Percentiles rank a stretch among this genome's conserved stretches.
Conservation (phyloP, 441 rosid genomes). For the Erodium texanum region DNA sequence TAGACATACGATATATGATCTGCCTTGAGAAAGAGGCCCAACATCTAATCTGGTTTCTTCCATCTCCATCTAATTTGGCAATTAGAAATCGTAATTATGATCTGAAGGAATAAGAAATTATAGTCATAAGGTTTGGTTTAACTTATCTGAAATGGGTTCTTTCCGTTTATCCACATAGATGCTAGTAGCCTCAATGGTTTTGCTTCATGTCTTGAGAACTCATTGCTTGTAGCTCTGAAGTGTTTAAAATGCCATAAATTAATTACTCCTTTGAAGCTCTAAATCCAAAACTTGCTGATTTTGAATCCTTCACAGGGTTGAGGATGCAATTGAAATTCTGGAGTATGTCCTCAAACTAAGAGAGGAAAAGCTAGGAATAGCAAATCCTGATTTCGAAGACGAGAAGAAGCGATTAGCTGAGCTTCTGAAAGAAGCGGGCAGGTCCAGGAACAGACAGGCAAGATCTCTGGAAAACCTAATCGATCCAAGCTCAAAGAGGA, state of each 20-base stretch:
- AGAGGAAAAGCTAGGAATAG: not conserved
- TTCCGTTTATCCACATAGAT: too few species aligned
- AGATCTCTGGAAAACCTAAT: not conserved
- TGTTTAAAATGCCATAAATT: too few species aligned
- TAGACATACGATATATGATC: too few species aligned
- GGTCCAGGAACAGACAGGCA: not conserved
- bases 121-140: too few species aligned
- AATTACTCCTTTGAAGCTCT: not conserved
- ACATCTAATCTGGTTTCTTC: too few species aligned
- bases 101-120: too few species aligned
- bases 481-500: not conserved
- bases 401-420: not conserved
- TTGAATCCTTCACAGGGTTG: not conserved
- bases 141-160: too few species aligned
- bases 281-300: not conserved
- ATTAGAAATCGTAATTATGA: too few species aligned
- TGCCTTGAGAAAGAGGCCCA: too few species aligned
- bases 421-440: not conserved
- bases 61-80: too few species aligned
- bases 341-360: not conserved
- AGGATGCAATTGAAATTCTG: not conserved
- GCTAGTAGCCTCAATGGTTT: too few species aligned
- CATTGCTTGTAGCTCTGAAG: not conserved
- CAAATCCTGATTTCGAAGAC: not conserved
- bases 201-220: too few species aligned